Percentiles rank a stretch among this genome's conserved stretches.
Conservation (phyloP, 345 rosid genomes). For the Arabidopsis thaliana region TAIR10.1 NC_003071.7:11729501-11730000, state of each 20-base stretch:
- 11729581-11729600: too few relatives aligned
- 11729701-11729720: too few relatives aligned
- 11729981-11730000: slow-evolving; percentile 59
- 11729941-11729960: slow-evolving; percentile 72
- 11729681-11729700: too few relatives aligned
- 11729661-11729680: too few relatives aligned
- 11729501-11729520: too few relatives aligned
- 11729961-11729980: slow-evolving; percentile 50
- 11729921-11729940: slow-evolving; percentile 96
- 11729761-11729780: background rate
- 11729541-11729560: too few relatives aligned
- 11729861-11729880: slow-evolving; percentile 32
- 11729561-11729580: too few relatives aligned
- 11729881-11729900: slow-evolving; percentile 21
- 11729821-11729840: background rate
- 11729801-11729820: background rate
- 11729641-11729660: too few relatives aligned
- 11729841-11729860: background rate
- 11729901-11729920: slow-evolving; percentile 44
- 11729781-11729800: background rate
- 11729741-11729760: background rate
- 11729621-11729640: too few relatives aligned
- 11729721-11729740: too few relatives aligned
- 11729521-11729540: too few relatives aligned
- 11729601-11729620: too few relatives aligned